phyloP scores from a whole-genome alignment of 176 grass and related monocot species.

The Oryza rufipogon region DNA sequence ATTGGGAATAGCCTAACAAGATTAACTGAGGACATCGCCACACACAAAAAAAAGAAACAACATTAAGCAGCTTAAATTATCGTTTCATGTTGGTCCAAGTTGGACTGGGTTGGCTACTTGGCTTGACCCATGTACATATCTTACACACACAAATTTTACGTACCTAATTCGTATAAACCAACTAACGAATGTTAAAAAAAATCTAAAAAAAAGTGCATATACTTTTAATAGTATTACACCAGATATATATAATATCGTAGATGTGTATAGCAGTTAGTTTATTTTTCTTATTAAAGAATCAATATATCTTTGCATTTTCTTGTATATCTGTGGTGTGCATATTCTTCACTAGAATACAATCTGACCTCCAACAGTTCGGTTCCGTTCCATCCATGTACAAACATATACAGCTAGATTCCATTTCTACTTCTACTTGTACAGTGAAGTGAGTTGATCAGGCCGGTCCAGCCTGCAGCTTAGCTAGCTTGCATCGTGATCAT shows the following conservation, averaged over 20 bases:
- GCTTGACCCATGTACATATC: too few relatives aligned
- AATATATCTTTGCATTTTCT: neutral
- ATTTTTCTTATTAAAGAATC: neutral
- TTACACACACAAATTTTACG: too few relatives aligned
- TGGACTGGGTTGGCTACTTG: too few relatives aligned
- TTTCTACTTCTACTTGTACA: neutral
- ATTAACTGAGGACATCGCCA: neutral
- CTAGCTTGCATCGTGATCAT: neutral
- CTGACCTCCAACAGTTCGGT: too few relatives aligned
- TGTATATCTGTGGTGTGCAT: too few relatives aligned
- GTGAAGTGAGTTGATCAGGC: neutral
- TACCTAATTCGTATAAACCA: too few relatives aligned
- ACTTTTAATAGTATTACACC: too few relatives aligned
- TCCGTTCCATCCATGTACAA: neutral
- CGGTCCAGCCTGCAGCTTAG: neutral
- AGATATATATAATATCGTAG: neutral
- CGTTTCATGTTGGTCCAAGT: too few relatives aligned
- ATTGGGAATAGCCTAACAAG: neutral
- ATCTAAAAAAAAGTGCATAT: too few relatives aligned
- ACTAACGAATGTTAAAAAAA: too few relatives aligned
- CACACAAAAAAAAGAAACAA: neutral
- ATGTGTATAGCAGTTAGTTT: neutral
- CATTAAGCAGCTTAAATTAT: too few relatives aligned
- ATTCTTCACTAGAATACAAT: neutral
- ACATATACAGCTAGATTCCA: neutral